phyloP scores from a whole-genome alignment of 495 filamentous ascomycete species.

The Neurospora sublineolata region DNA sequence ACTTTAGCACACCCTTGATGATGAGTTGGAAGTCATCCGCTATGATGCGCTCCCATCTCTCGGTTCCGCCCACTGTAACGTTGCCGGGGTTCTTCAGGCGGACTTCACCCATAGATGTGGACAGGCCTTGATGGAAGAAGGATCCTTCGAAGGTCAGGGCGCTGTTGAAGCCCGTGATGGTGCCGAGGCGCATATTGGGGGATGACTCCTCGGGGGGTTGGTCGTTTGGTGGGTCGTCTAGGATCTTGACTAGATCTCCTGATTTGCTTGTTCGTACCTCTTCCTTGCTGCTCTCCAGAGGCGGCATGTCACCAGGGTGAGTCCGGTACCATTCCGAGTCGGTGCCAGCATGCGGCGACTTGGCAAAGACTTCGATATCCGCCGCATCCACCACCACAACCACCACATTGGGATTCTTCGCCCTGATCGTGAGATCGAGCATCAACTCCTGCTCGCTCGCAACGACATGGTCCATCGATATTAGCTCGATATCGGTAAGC shows the following conservation, averaged over 20 bases:
- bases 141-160: conserved; percentile 79
- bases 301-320: conserved; percentile 27
- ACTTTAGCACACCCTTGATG: conserved; percentile 78
- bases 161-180: conserved; percentile 76
- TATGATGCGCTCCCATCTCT: conserved; percentile 84
- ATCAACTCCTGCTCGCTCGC: conserved; percentile 93
- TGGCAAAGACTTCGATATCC: conserved; percentile 87
- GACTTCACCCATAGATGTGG: conserved; percentile 68
- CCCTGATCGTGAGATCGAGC: conserved; percentile 80
- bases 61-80: conserved; percentile 71
- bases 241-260: conserved; percentile 4
- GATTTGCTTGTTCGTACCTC: conserved; percentile 8
- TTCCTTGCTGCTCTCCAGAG: conserved; percentile 1
- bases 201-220: conserved; percentile 39
- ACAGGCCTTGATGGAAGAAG: conserved; percentile 56
- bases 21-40: conserved; percentile 87
- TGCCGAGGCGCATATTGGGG: conserved; percentile 81
- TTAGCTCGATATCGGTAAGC: conserved; percentile 60
- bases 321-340: conserved; percentile 63
- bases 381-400: conserved; percentile 71
- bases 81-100: conserved; percentile 77
- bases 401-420: conserved; percentile 85
- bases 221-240: conserved; percentile 54
- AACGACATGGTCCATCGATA: conserved; percentile 75
- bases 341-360: conserved; percentile 71